Evolutionary conservation across 1,284 basidiomycete genomes (phyloP), one percentile per base, ranked within the genome.

Genomic region (Apiotrichum brassicae): DNA sequence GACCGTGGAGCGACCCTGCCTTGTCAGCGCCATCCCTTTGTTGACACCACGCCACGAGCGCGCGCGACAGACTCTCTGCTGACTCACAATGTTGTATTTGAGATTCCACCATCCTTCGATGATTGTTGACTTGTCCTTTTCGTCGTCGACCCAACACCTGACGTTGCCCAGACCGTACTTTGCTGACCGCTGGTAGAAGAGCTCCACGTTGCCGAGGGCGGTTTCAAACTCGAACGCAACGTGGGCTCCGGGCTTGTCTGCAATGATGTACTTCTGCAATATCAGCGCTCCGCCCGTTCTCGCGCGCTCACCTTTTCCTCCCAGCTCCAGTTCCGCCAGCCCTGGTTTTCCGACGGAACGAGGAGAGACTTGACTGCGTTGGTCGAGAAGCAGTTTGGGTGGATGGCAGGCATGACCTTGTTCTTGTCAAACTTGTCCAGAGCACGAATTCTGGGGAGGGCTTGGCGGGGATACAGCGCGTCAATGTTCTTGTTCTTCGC

Each of bases 301-400:
- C 3, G 28, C 28, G 8, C 28, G 28, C 36, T 37, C 36, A 37
- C 36, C 36, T 38, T 38, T 13, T 38, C 37, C 38, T 64, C 58
- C 66, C 67, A 71, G 13, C 53, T 56, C 66, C 64, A 71, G 11
- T 62, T 41, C 19, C 57, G 53, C 68, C 69, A 72, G 22, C 69
- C 69, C 6, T 58, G 33, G 19, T 60, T 49, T 26, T 53, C 44
- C 16, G 46, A 11, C 7, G 69, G 66, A 13, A 44, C 51, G 28
- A 71, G 53, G 13, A 57, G 58, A 43, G 61, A 43, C 40, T 58
- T 60, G 16, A 49, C 44, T 7, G 53, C 53, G 40, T 66, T 66
- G 35, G 61, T 63, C 6, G 64, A 61, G 36, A 56, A 55, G 49
- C 70, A 72, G 41, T 54, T 58, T 1, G 68, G 68, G 35, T 63